These are phyloP conservation scores for Saccharomyces mikatae DNA, from an alignment of 805 yeast species.

Conservation along the genomic window DNA sequence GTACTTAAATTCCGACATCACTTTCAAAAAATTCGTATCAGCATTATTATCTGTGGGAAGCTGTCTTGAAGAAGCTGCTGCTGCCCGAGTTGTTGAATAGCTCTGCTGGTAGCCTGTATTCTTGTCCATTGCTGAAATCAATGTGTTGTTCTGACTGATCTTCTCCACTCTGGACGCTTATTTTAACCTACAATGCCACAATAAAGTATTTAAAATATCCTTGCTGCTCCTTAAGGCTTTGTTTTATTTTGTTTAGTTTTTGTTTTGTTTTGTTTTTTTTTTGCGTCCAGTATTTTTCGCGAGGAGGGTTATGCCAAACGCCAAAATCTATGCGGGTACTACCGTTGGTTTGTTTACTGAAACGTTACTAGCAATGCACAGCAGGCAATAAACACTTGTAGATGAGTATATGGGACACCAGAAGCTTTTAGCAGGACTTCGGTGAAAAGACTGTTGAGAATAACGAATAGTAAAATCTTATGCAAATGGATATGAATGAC, in stretches of 20 bases:
- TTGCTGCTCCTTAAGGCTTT: background rate
- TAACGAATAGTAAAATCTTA: background rate
- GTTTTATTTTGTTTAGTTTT: background rate
- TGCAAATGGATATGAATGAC: background rate
- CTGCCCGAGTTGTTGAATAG: background rate
- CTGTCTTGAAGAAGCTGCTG: background rate
- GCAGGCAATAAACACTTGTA: background rate
- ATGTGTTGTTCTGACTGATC: background rate
- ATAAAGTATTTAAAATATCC: background rate
- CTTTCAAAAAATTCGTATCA: constrained; percentile 25
- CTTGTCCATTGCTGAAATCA: background rate
- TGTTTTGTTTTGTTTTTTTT: background rate
- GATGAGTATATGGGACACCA: background rate
- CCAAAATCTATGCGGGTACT: background rate
- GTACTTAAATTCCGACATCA: constrained; percentile 23
- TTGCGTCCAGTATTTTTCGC: background rate
- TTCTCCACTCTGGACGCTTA: background rate
- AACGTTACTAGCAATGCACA: background rate
- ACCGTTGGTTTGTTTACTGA: background rate
- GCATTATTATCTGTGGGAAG: constrained; percentile 10
- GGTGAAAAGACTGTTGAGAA: background rate
- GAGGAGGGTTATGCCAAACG: background rate
- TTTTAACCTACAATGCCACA: background rate
- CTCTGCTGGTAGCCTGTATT: background rate
- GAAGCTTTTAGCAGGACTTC: too few relatives aligned